Evolutionary conservation across 2,329 filamentous ascomycete species (phyloP), one percentile per base, ranked within the genome.

Genomic region (Pseudopithomyces maydicus): DNA sequence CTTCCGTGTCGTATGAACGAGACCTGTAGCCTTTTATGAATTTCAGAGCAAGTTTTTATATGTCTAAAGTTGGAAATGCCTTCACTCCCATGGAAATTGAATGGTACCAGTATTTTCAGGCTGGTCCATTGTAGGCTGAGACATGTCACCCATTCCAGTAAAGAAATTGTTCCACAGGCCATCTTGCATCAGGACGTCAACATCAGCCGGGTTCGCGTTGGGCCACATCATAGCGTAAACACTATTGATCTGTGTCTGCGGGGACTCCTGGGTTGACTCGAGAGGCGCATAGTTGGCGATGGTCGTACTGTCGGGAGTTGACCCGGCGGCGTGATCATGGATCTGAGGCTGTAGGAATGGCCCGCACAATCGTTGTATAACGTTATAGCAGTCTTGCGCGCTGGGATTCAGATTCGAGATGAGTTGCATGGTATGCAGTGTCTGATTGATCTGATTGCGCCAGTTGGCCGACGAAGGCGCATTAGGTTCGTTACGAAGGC

Each of bases 341-440:
- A 26, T 26, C 15, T 55, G 46, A 10, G 56, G 52, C 35, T 51
- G 53, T 10, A 57, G 33, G 43, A 61, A 58, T 20, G 53, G 56
- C 5, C 77, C 78, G 33, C 78, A 81, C 1, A 82, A 68, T 15
- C 76, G 74, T 6, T 71, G 54, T 44, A 81, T 79, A 15, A 79
- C 74, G 38, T 76, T 71, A 38, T 78, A 72, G 52, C 78, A 81
- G n/a, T 79, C 72, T 14, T 69, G 66, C 1, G 77, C 77, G 43
- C 78, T 79, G 5, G 76, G 70, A 39, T 80, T 82, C 33, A 77
- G 64, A 1, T 66, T 59, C 2, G 69, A 64, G 52, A 82, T 73
- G 8, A 74, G 70, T 7, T 72, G 67, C 29, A 79, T 74, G 1
- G 76, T 74, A 1, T 69, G 63, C 5, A 81, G 64, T 1, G 78